Base-by-base conservation (phyloP, 73 alveolate genomes). In the Breviolum minutum region DNA sequence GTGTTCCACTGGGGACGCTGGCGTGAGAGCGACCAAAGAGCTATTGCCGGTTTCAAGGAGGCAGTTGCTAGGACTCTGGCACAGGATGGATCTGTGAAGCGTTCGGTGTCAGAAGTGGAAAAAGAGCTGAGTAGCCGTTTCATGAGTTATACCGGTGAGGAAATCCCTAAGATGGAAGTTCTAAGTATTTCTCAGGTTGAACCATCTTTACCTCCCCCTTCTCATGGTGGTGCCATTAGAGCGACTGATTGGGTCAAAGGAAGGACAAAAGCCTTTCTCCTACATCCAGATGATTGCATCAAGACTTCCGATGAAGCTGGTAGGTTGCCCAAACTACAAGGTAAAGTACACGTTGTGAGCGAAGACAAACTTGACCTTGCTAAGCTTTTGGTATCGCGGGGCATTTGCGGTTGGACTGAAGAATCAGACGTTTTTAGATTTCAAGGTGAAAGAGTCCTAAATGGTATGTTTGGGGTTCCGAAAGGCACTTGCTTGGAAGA, bases 381-480 rank as follows among this genome's bases (percentile, higher is more conserved):
- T 8, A 2, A 19, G 54, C 71, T 82, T 4, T 60, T 82, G n/a
- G 91, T 17, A 3, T 70, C 13, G 10, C 32, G 91, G n/a, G 54
- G 73, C 19, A 30, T 82, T 82, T 10, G 54, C 22, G 60, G 29
- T 2, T 82, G 91, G 91, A 14, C 22, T 8, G 22, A 13, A 2
- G 91, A 48, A 5, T 32, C 13, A 14, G 60, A 14, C 60, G 20
- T 20, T 2, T 20, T 82, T 24, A 5, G 48, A 73, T 27, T 8
- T 54, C 2, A 24, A 14, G 20, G 22, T 2, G 54, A 10, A 8
- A 9, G 8, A 54, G 60, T 82, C 6, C 32, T 19, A 4, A 82
- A 60, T 54, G 91, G 91, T 9, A 2, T 82, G 73, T 82, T 82
- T 82, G 91, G 91, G 24, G 91, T 82, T 16, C 24, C 22, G 30